A percentile compares a stretch with the other conserved stretches of the same genome.
These are phyloP conservation scores for Aspergillus heteromorphus DNA, from an alignment of 495 filamentous ascomycete genomes.

Conservation along the genomic window DNA sequence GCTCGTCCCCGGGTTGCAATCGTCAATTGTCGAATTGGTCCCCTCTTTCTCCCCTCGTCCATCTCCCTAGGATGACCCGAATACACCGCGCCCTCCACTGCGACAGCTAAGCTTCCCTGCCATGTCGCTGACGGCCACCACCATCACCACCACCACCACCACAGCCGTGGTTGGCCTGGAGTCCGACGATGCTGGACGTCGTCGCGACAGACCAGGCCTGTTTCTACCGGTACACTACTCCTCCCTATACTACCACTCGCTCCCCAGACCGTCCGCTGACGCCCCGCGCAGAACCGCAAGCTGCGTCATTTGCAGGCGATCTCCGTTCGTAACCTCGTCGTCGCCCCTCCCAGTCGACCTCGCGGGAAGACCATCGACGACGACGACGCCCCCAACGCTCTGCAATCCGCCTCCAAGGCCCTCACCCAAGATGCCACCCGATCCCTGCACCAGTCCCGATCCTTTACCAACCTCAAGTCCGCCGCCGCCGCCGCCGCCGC, in stretches of 20 bases:
- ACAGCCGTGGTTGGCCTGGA: conserved; percentile 2
- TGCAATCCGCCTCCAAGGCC: conserved; percentile 66
- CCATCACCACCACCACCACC: neutral
- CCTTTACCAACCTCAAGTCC: conserved; percentile 61
- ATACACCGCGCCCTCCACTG: conserved; percentile 1
- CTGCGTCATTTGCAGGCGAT: conserved; percentile 85
- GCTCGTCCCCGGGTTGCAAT: no score
- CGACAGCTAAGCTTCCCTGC: conserved; percentile 11
- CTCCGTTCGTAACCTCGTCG: conserved; percentile 77
- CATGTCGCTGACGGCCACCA: conserved; percentile 17
- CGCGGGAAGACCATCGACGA: conserved; percentile 80
- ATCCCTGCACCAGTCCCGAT: conserved; percentile 63
- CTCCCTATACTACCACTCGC: neutral
- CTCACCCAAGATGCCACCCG: conserved; percentile 53
- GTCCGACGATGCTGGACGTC: conserved; percentile 18
- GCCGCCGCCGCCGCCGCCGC: conserved; percentile 21
- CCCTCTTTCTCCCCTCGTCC: neutral
- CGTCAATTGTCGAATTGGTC: no score
- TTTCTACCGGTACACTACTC: conserved; percentile 37
- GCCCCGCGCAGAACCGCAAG: conserved; percentile 65
- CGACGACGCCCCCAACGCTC: conserved; percentile 62
- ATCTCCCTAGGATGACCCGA: conserved; percentile 12
- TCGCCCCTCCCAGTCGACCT: conserved; percentile 46
- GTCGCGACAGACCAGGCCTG: conserved; percentile 45
- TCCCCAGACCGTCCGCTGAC: neutral